Percentiles rank a stretch among this genome's conserved stretches.
phyloP scores from a whole-genome alignment of 345 rosid genomes.

The Hypericum perforatum region DNA sequence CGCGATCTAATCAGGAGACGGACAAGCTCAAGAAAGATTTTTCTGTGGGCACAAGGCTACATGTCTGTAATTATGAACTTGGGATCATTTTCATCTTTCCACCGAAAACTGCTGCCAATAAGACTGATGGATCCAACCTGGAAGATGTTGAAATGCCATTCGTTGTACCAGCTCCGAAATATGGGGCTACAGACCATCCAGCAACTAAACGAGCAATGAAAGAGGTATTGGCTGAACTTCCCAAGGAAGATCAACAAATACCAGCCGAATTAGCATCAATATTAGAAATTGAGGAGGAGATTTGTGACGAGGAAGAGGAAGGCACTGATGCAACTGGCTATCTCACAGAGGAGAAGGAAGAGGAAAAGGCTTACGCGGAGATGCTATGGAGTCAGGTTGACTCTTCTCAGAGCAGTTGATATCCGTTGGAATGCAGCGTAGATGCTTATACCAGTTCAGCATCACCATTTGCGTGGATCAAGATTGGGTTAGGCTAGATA shows the following conservation, averaged over 20 bases:
- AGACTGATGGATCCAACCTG: conserved; percentile 20
- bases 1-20: conserved; percentile 23
- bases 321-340: conserved; percentile 28
- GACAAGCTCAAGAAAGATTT: conserved; percentile 21
- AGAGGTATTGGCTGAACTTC: conserved; percentile 42
- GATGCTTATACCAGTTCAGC: conserved; percentile 1
- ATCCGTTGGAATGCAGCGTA: neutral
- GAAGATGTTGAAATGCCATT: conserved; percentile 67
- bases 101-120: conserved; percentile 25
- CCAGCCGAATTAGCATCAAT: conserved; percentile 24
- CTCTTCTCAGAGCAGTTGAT: conserved; percentile 43
- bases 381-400: conserved; percentile 65
- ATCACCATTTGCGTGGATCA: conserved; percentile 13
- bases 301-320: conserved; percentile 48
- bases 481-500: neutral
- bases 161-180: conserved; percentile 71
- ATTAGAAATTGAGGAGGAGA: conserved; percentile 40
- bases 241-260: conserved; percentile 23
- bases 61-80: conserved; percentile 73
- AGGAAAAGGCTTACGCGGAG: conserved; percentile 62
- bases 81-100: conserved; percentile 81
- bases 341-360: conserved; percentile 56
- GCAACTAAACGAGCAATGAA: conserved; percentile 72
- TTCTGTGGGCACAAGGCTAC: conserved; percentile 34
- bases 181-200: conserved; percentile 51